These are phyloP conservation scores for Solanum lycopersicoides DNA, from an alignment of 257 asterid species.

Conservation along the genomic window DNA sequence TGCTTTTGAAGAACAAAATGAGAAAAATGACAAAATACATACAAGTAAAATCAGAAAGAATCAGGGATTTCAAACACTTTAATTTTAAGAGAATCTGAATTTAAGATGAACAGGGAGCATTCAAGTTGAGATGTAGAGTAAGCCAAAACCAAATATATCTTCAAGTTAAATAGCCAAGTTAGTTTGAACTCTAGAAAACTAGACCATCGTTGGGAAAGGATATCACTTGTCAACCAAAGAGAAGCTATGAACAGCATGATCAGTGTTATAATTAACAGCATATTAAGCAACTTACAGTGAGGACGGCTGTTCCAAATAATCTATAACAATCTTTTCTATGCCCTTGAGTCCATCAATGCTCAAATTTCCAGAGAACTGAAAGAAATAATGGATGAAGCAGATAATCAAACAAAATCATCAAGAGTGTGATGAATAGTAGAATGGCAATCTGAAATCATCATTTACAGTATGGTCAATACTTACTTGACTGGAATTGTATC, in stretches of 20 bases:
- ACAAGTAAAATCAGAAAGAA: not conserved
- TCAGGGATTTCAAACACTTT: not conserved
- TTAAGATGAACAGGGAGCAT: not conserved
- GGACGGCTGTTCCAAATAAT: conserved; percentile 53
- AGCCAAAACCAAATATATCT: not conserved
- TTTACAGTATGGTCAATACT: conserved; percentile 5
- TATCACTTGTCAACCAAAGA: not conserved
- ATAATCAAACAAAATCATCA: not conserved
- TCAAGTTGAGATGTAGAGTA: not conserved
- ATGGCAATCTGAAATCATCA: not conserved
- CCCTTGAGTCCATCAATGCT: conserved; percentile 58
- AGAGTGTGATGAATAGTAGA: not conserved
- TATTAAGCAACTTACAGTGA: conserved; percentile 39
- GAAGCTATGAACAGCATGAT: not conserved
- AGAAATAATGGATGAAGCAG: not conserved
- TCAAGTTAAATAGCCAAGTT: not conserved
- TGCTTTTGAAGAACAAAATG: not conserved
- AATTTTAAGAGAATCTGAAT: not conserved
- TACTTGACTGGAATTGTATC: conserved; percentile 41
- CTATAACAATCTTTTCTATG: conserved; percentile 58
- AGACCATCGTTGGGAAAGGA: not conserved
- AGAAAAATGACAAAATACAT: not conserved
- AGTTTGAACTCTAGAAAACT: not conserved
- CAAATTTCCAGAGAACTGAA: conserved; percentile 48
- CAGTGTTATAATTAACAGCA: not conserved